phyloP scores from a whole-genome alignment of 495 filamentous ascomycete genomes.

The Penicillium soppii region DNA sequence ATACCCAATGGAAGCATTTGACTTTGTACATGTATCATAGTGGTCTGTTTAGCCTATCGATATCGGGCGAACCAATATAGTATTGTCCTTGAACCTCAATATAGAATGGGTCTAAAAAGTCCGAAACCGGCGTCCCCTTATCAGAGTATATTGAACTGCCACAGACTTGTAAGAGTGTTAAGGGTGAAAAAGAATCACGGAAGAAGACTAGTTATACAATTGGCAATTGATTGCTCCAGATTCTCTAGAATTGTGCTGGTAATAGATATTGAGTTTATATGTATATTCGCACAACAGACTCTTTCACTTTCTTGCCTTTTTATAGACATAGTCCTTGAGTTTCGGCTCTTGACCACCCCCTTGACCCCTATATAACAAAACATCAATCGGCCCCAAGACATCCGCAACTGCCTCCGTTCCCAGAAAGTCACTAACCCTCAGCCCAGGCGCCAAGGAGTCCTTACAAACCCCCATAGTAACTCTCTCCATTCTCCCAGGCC shows the following conservation, averaged over 20 bases:
- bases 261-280: too few relatives aligned
- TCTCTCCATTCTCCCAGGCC: constrained; percentile 31
- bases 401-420: constrained; percentile 26
- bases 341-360: constrained; percentile 1
- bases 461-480: constrained; percentile 32
- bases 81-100: too few relatives aligned
- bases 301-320: too few relatives aligned
- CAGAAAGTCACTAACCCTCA: constrained; percentile 34
- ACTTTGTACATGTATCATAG: constrained; percentile 11
- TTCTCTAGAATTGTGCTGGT: too few relatives aligned
- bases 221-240: too few relatives aligned
- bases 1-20: constrained; percentile 23
- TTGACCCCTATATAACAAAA: constrained; percentile 4
- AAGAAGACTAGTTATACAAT: too few relatives aligned
- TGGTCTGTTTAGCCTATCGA: background rate
- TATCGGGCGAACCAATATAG: background rate
- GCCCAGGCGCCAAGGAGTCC: constrained; percentile 25
- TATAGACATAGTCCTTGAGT: constrained; percentile 4
- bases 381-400: constrained; percentile 4
- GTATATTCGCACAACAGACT: too few relatives aligned
- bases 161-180: too few relatives aligned
- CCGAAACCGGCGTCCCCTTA: too few relatives aligned
- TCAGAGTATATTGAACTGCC: too few relatives aligned
- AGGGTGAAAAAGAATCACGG: too few relatives aligned
- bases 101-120: too few relatives aligned